phyloP scores from a whole-genome alignment of 768 basidiomycete species.

The Cyclocybe aegerita region DNA sequence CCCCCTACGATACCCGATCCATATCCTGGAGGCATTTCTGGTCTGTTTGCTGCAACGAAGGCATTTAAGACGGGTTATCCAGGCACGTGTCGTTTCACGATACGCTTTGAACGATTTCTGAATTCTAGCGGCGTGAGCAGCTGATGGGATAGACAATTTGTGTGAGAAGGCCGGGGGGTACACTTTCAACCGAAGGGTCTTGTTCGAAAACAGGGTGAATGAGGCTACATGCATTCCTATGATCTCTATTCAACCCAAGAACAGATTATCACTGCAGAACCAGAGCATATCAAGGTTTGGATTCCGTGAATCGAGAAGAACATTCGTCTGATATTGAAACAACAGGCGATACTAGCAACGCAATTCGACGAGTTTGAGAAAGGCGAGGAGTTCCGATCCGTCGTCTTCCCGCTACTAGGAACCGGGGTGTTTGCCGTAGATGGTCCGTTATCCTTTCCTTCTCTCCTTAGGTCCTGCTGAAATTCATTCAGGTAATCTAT shows the following conservation, averaged over 20 bases:
- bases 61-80: slow-evolving; percentile 30
- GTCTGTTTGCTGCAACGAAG: slow-evolving; percentile 10
- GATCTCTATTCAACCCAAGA: slow-evolving; percentile 41
- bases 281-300: slow-evolving; percentile 15
- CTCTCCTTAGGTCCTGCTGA: neutral
- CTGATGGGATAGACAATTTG: slow-evolving; percentile 19
- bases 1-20: slow-evolving; percentile 16
- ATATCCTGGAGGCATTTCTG: slow-evolving; percentile 16
- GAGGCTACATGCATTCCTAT: slow-evolving; percentile 23
- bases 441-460: slow-evolving; percentile 3
- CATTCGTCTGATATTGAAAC: neutral
- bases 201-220: slow-evolving; percentile 26
- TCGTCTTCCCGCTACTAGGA: slow-evolving; percentile 4
- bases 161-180: slow-evolving; percentile 19
- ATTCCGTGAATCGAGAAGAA: neutral
- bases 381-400: slow-evolving; percentile 27
- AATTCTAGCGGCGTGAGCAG: slow-evolving; percentile 5
- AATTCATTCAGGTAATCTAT: slow-evolving; percentile 44
- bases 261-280: slow-evolving; percentile 22
- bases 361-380: slow-evolving; percentile 38
- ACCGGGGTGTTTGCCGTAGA: slow-evolving; percentile 7
- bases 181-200: slow-evolving; percentile 19
- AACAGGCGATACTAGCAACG: slow-evolving; percentile 13
- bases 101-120: slow-evolving; percentile 7
- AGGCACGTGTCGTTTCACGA: slow-evolving; percentile 20